A percentile compares a stretch with the other conserved stretches of the same genome.
Conservation (phyloP, 1,284 basidiomycete species). For the Melampsora larici-populina region DNA sequence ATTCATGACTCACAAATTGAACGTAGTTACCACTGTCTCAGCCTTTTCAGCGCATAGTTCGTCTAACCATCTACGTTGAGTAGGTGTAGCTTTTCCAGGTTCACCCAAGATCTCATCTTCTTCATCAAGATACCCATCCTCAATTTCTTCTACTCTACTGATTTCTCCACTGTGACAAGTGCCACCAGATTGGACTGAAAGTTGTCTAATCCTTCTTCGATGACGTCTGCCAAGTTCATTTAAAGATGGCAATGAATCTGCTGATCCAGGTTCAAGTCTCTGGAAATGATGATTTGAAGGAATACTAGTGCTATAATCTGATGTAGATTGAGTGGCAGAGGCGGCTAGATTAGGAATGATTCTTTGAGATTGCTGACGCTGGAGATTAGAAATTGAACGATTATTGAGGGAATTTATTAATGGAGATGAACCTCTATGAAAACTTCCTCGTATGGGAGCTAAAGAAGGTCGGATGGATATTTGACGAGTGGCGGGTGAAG, state of each 20-base stretch:
- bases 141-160: not conserved
- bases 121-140: not conserved
- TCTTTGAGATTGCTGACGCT: not conserved
- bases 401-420: not conserved
- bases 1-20: conserved; percentile 27
- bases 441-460: not conserved
- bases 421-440: not conserved
- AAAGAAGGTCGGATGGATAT: not conserved
- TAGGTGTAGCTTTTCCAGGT: conserved; percentile 30
- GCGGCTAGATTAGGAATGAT: not conserved
- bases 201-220: conserved; percentile 10
- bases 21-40: conserved; percentile 26
- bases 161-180: conserved; percentile 10
- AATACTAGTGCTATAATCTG: not conserved
- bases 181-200: conserved; percentile 31
- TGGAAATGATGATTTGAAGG: not conserved
- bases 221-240: conserved; percentile 4
- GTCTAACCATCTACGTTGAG: conserved; percentile 34
- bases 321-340: not conserved
- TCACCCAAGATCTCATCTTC: conserved; percentile 33
- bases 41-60: conserved; percentile 31
- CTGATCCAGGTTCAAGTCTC: conserved; percentile 16
- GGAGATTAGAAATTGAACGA: not conserved
- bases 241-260: conserved; percentile 22
- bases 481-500: not conserved